A percentile compares a stretch with the other conserved stretches of the same genome.
Conservation (phyloP, 257 asterid genomes). For the Perilla frutescens region DNA sequence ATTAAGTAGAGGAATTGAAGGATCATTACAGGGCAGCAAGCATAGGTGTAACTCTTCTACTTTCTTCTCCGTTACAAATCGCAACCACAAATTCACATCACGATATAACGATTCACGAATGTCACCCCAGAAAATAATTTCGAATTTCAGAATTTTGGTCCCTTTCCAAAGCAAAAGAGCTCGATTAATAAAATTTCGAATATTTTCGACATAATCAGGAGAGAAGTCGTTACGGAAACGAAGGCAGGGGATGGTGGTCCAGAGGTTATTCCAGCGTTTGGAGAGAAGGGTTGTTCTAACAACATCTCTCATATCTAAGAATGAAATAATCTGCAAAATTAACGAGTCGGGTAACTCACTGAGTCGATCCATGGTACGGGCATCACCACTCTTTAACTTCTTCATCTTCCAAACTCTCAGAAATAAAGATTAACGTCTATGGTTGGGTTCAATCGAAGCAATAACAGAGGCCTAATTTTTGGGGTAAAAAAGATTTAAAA, state of each 20-base stretch:
- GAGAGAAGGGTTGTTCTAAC: not conserved
- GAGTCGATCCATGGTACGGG: not conserved
- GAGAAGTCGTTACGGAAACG: not conserved
- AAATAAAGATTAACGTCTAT: not conserved
- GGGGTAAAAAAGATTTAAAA: too few species aligned
- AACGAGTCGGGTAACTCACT: slow-evolving; percentile 5
- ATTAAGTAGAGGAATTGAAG: too few species aligned
- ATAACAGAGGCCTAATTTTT: too few species aligned
- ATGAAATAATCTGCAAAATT: not conserved
- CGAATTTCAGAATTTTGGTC: not conserved
- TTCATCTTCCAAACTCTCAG: slow-evolving; percentile 17
- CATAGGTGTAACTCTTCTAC: not conserved
- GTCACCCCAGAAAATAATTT: not conserved
- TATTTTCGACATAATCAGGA: too few species aligned
- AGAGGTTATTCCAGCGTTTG: not conserved
- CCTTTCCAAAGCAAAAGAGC: not conserved
- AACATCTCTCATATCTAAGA: not conserved
- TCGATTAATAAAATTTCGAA: not conserved
- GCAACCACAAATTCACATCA: not conserved
- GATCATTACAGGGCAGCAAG: too few species aligned
- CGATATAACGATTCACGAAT: too few species aligned
- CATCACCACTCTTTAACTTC: too few species aligned
- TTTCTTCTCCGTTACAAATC: not conserved
- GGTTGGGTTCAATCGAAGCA: slow-evolving; percentile 39
- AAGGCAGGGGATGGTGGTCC: not conserved